Conservation (phyloP, 306 rosid genomes). For the Fragaria ananassa region DNA sequence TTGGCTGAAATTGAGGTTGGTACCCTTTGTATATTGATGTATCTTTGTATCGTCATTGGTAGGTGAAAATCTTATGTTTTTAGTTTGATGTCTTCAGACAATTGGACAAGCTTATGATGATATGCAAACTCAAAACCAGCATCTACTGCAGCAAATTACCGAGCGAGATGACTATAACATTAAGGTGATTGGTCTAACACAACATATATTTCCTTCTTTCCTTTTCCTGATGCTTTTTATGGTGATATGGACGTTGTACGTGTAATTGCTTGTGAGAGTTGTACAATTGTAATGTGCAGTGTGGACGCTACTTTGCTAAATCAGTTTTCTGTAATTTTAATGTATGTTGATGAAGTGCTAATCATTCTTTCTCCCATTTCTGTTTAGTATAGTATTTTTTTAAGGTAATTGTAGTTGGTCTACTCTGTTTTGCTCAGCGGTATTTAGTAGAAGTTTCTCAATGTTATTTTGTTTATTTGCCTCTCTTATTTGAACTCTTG, state of each 20-base stretch:
- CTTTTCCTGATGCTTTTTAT: neutral
- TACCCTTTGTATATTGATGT: constrained; percentile 23
- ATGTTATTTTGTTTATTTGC: neutral
- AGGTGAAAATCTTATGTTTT: constrained; percentile 14
- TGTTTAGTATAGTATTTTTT: neutral
- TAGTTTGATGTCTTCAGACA: constrained; percentile 48
- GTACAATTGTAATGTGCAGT: neutral
- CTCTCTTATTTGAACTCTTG: neutral
- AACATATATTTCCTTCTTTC: neutral
- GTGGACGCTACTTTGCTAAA: neutral
- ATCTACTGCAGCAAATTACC: constrained; percentile 87
- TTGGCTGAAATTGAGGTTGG: constrained; percentile 95
- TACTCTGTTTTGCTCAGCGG: neutral
- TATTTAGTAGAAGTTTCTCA: neutral
- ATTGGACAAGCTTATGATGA: constrained; percentile 98
- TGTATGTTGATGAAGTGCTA: neutral
- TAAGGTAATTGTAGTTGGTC: neutral
- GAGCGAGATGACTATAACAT: constrained; percentile 98
- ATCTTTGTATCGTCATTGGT: constrained; percentile 15
- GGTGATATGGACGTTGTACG: neutral
- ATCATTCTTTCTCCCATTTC: neutral
- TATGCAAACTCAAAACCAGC: constrained; percentile 98
- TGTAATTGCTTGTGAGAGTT: neutral
- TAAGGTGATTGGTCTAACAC: constrained; percentile 50
- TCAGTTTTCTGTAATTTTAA: neutral